These are phyloP conservation scores for Entomortierella parvispora DNA, from an alignment of 192 early-diverging fungal species.

Conservation along the genomic window DNA sequence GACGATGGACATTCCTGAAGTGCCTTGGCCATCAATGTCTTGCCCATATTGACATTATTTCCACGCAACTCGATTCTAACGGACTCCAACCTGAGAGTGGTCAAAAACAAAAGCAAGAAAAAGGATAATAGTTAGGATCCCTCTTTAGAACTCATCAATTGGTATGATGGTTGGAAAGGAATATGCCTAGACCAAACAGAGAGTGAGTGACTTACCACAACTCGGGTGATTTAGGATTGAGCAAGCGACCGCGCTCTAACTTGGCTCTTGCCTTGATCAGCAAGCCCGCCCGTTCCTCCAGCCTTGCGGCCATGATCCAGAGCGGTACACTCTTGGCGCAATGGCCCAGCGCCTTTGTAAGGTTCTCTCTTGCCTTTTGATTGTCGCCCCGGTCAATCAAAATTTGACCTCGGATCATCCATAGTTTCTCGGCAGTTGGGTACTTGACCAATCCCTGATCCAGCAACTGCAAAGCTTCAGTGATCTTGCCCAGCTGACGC, in stretches of 20 bases:
- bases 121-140: not conserved
- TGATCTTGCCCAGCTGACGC: conserved; percentile 73
- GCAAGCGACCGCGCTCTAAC: conserved; percentile 86
- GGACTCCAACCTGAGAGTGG: conserved; percentile 65
- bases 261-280: conserved; percentile 81
- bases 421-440: conserved; percentile 86
- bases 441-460: conserved; percentile 74
- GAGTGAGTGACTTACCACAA: conserved; percentile 71
- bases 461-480: conserved; percentile 74
- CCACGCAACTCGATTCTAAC: conserved; percentile 82
- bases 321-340: conserved; percentile 80
- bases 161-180: not conserved
- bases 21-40: conserved; percentile 84
- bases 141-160: not conserved
- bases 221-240: conserved; percentile 81
- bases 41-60: conserved; percentile 74
- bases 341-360: conserved; percentile 75
- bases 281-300: conserved; percentile 78
- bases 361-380: conserved; percentile 75
- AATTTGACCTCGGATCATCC: conserved; percentile 94
- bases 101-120: not conserved
- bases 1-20: conserved; percentile 93
- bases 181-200: not conserved
- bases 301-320: conserved; percentile 82
- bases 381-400: conserved; percentile 69